phyloP scores from a whole-genome alignment of 164 flowering plant genomes.

The Kalanchoe fedtschenkoi region DNA sequence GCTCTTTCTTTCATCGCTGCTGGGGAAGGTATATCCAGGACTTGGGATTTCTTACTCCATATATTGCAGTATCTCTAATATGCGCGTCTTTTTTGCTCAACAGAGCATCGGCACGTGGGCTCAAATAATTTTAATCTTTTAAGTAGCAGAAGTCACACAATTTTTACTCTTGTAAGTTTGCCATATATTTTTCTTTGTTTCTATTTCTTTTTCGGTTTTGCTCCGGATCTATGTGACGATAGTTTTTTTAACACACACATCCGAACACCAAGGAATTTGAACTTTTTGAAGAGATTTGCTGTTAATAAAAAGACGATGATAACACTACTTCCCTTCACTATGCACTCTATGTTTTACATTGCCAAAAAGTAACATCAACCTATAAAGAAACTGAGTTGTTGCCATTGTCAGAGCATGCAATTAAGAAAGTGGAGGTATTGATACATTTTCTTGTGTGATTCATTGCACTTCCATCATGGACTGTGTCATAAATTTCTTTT shows the following conservation, averaged over 20 bases:
- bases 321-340: no score
- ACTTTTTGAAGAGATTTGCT: no score
- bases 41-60: neutral
- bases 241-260: no score
- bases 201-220: no score
- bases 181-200: neutral
- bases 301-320: no score
- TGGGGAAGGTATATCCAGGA: slow-evolving; percentile 67
- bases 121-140: slow-evolving; percentile 89
- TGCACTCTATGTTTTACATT: no score
- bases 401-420: no score
- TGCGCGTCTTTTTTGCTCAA: neutral
- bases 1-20: slow-evolving; percentile 98
- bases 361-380: no score
- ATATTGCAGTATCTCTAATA: neutral
- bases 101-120: slow-evolving; percentile 99
- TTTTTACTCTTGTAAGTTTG: slow-evolving; percentile 68
- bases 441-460: neutral
- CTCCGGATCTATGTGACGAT: no score
- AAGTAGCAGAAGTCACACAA: slow-evolving; percentile 98
- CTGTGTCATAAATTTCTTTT: neutral
- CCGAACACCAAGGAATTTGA: no score
- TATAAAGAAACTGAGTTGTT: no score
- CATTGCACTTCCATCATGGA: neutral
- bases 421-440: no score